Base-by-base conservation (phyloP, 768 basidiomycete genomes). In the Collybiopsis luxurians region DNA sequence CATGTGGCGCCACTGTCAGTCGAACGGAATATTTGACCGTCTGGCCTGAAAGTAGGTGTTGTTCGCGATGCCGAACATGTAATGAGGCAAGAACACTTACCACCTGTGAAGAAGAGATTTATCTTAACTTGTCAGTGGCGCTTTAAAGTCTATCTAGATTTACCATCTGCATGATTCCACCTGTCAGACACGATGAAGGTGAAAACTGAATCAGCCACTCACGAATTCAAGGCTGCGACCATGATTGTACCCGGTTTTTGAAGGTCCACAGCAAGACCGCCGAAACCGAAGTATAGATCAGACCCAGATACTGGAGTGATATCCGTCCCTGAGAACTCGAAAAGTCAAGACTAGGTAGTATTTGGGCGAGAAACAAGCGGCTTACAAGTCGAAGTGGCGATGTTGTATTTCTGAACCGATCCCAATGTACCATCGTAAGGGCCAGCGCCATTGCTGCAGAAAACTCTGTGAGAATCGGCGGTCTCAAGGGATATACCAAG, bases 161-260 rank as follows among this genome's bases (percentile, higher is more conserved):
- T 34, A 34, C 31, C 31, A 34, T 34, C 31, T 34, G 13, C 31
- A 13, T 13, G 13, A 13, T n/a, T n/a, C 36, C 9, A 42, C 7
- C 40, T 4, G 5, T 15, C 40, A 15, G 40, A 42, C 9, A n/a
- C 40, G 13, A 31, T 30, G n/a, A 31, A 11, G 12, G 28, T 48
- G 26, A 34, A 19, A 4, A 5, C 2, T 34, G 4, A 4, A 27
- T 9, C 12, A 19, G 23, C 19, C 24, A 39, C 50, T 51, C 21
- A 84, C 19, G 77, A 79, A 62, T 84, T 85, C 39, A 86, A 75
- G 1, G 84, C 83, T 43, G 85, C 83, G 11, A 85, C 84, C 86
- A 87, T 86, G 61, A 87, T 67, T 11, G 82, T 86, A 0, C 85
- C 85, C 19, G 84, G 83, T 49, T 71, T 77, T 60, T 84, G 82